phyloP scores from a whole-genome alignment of 2,329 filamentous ascomycete species.

The Botrytis galanthina region DNA sequence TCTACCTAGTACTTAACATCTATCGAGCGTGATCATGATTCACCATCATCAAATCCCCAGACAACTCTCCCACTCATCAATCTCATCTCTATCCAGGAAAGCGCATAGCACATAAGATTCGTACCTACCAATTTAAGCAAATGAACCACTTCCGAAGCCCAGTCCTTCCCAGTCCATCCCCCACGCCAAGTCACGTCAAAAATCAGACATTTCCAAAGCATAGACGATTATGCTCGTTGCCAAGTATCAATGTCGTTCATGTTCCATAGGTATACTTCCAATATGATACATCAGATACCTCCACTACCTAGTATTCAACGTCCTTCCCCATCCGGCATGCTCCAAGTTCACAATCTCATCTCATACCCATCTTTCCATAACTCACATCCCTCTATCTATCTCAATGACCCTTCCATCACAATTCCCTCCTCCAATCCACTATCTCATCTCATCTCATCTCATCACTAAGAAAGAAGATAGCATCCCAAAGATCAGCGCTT shows the following conservation, averaged over 20 bases:
- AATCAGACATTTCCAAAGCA: not conserved
- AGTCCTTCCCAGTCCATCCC: not conserved
- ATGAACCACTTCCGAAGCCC: not conserved
- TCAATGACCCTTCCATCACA: not conserved
- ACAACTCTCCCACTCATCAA: not conserved
- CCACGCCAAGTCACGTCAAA: constrained; percentile 8
- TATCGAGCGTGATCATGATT: not conserved
- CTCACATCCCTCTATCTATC: not conserved
- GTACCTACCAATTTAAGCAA: not conserved
- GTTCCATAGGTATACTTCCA: not conserved
- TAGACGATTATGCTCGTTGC: not conserved
- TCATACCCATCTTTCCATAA: not conserved
- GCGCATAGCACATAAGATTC: not conserved
- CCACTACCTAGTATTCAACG: too few species aligned
- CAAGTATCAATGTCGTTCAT: not conserved
- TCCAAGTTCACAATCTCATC: not conserved
- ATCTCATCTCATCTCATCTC: not conserved
- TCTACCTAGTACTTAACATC: not conserved
- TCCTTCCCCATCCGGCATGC: not conserved
- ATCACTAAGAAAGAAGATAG: not conserved
- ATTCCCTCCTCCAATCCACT: not conserved
- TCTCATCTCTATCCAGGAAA: not conserved
- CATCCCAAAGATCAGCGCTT: not conserved
- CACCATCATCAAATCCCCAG: not conserved
- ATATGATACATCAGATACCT: too few species aligned